Evolutionary conservation across 225 moss, liverwort and hornwort genomes (phyloP), one percentile per base, ranked within the genome.

Genomic region (Physcomitrium patens): DNA sequence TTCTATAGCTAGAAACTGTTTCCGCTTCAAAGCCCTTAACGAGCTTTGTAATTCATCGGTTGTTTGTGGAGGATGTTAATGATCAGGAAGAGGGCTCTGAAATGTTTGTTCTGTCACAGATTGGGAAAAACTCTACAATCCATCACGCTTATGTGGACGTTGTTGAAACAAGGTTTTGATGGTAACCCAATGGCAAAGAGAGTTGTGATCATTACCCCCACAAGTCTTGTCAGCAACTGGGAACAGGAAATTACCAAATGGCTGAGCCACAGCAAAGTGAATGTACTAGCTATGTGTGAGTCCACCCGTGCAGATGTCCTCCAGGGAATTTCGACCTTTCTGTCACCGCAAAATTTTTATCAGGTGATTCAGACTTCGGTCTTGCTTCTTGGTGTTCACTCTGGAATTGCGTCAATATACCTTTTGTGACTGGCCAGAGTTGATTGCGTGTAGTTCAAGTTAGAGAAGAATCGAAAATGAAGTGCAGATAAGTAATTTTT

Each of bases 201-300:
- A 79, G 91, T 94, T 53, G 81, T 97, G 56, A 93, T 97, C 68
- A 94, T 97, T 14, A 97, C 97, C 70, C 97, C 97, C 17, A 97
- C 97, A 18, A 97, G 97, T 75, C 92, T 97, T 47, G 97, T 97
- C 27, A 97, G 97, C 72, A 97, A 97, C 72, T 97, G 97, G 97
- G 97, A 97, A 68, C 85, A 93, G 70, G 97, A 97, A 63, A 86
- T 97, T n/a, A 89, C 82, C 19, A 97, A 97, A 74, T 97, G 97
- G 97, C 79, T 97, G 75, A 85, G 83, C 54, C 89, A 90, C 41
- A 87, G 78, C 41, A 84, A 90, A 42, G 79, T 97, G 14, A 94
- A 87, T n/a, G 93, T 97, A 12, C 71, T 97, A 76, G 94, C 97
- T 1, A 85, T 97, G 80, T 94, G 94, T 59, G 97, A 97, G 75